Evolutionary conservation across 2,329 filamentous ascomycete species (phyloP).

Genomic region (Scedosporium aurantiacum): DNA sequence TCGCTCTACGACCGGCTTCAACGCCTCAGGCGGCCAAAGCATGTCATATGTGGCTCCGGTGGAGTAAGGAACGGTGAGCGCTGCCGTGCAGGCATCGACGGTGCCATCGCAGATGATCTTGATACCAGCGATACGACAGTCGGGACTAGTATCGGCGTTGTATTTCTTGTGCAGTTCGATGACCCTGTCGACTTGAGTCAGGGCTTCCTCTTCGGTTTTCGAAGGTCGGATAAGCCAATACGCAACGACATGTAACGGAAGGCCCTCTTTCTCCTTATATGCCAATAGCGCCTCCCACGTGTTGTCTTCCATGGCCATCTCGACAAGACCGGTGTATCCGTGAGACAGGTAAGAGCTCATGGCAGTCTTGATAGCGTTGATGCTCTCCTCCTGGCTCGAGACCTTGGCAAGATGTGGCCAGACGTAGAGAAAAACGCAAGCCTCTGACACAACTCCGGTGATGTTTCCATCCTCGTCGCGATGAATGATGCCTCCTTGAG

Average conservation of each 20-base stretch:
- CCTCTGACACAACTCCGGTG: conserved; percentile 40
- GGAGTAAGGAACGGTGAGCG: conserved; percentile 46
- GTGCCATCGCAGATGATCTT: conserved; percentile 57
- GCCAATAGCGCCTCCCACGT: conserved; percentile 39
- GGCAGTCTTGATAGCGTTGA: conserved; percentile 34
- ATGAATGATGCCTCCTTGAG: conserved; percentile 40
- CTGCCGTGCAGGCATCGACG: conserved; percentile 54
- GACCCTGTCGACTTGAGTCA: conserved; percentile 37
- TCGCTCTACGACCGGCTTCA: conserved; percentile 41
- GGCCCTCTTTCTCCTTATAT: conserved; percentile 24
- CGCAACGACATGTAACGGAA: conserved; percentile 37
- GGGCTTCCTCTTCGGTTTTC: conserved; percentile 26
- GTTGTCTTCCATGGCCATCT: conserved; percentile 52
- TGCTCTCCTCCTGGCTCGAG: conserved; percentile 34
- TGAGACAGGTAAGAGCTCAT: conserved; percentile 37
- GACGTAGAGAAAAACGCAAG: conserved; percentile 38
- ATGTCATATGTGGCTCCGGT: conserved; percentile 32
- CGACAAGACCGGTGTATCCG: conserved; percentile 44
- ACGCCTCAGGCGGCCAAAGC: conserved; percentile 41
- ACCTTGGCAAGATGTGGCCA: conserved; percentile 43
- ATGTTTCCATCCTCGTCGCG: conserved; percentile 35
- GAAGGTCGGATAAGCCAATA: conserved; percentile 47
- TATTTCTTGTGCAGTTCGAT: conserved; percentile 29
- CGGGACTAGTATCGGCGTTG: conserved; percentile 22
- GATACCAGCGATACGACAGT: conserved; percentile 44